Evolutionary conservation across 192 early-diverging fungal genomes (phyloP).

Genomic region (Linnemannia zychae): DNA sequence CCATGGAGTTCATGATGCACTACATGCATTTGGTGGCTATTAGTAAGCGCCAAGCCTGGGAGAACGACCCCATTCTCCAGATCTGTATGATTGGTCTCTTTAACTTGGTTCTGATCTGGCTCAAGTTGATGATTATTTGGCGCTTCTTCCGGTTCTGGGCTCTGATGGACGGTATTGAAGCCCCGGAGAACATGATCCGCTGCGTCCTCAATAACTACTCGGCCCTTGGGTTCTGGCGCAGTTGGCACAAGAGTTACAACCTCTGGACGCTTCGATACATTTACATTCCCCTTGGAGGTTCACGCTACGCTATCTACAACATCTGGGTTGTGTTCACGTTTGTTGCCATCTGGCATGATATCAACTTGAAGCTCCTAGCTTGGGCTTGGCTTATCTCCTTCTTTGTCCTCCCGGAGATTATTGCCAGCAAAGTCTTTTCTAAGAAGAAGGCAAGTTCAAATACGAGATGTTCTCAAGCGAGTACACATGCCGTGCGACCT

Average conservation of each 20-base stretch:
- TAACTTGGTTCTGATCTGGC: conserved; percentile 93
- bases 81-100: conserved; percentile 91
- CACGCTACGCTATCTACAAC: conserved; percentile 76
- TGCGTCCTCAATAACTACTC: conserved; percentile 99
- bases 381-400: conserved; percentile 94
- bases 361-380: conserved; percentile 83
- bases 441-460: conserved; percentile 59
- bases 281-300: conserved; percentile 94
- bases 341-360: conserved; percentile 99
- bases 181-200: conserved; percentile 95
- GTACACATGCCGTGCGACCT: background rate
- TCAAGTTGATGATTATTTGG: conserved; percentile 95
- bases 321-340: conserved; percentile 94
- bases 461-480: background rate
- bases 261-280: conserved; percentile 91
- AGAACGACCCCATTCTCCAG: conserved; percentile 81
- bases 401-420: conserved; percentile 88
- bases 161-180: conserved; percentile 89
- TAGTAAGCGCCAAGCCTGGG: conserved; percentile 89
- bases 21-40: conserved; percentile 92
- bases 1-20: conserved; percentile 94
- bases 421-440: conserved; percentile 71
- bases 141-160: conserved; percentile 98
- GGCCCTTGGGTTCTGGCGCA: conserved; percentile 92
- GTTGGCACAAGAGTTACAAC: conserved; percentile 97